Evolutionary conservation across 495 filamentous ascomycete genomes (phyloP).

Genomic region (Talaromyces proteolyticus): DNA sequence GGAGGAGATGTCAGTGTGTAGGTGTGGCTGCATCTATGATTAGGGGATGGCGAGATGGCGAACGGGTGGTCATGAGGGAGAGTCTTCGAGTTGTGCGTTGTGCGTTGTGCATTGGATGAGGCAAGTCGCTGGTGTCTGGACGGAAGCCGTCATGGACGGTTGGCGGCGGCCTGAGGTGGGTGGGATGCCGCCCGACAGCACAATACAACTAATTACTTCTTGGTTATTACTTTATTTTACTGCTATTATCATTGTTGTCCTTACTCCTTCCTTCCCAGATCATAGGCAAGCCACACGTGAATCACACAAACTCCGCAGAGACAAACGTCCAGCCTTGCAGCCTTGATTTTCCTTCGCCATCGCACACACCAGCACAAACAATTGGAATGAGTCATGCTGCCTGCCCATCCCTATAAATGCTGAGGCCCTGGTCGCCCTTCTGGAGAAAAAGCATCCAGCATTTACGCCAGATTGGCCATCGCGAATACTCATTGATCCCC

Average conservation of each 20-base stretch:
- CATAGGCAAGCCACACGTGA: no score
- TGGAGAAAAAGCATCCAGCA: not conserved
- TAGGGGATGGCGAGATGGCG: conserved; percentile 8
- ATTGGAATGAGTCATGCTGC: not conserved
- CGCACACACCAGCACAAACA: not conserved
- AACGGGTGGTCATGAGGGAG: conserved; percentile 7
- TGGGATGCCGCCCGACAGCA: no score
- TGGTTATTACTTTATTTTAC: no score
- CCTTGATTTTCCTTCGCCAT: no score
- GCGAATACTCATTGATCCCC: not conserved
- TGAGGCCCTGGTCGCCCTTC: not conserved
- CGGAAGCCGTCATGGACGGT: not conserved
- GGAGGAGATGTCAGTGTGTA: not conserved
- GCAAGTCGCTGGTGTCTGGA: not conserved
- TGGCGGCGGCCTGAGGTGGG: no score
- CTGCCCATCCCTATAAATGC: conserved; percentile 1
- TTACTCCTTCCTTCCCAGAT: no score
- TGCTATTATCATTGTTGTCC: no score
- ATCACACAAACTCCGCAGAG: no score
- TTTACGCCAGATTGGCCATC: not conserved
- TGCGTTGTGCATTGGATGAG: not conserved
- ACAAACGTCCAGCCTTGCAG: no score
- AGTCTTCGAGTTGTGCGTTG: conserved; percentile 8
- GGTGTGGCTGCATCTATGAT: conserved; percentile 7
- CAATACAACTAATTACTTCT: no score